phyloP scores from a whole-genome alignment of 106 monocot genomes.

The Phalaenopsis aphrodite region DNA sequence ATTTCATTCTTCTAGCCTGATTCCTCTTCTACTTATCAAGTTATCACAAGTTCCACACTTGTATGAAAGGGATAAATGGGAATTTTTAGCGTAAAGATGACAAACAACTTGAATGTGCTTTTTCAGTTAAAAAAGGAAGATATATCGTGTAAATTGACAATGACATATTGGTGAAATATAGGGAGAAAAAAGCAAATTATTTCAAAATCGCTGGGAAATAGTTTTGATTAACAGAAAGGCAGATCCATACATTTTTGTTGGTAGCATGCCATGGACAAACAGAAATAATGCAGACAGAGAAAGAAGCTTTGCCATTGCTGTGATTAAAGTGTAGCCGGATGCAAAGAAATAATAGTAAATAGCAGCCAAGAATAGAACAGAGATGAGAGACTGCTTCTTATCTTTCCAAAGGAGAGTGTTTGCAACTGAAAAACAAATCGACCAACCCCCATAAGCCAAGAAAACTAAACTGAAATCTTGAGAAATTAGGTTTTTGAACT shows the following conservation, averaged over 20 bases:
- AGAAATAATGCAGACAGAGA: constrained; percentile 56
- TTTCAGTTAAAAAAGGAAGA: not conserved
- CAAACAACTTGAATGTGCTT: not conserved
- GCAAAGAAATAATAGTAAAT: constrained; percentile 71
- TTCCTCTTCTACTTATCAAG: not conserved
- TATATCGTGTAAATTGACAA: not conserved
- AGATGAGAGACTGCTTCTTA: constrained; percentile 54
- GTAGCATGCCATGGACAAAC: constrained; percentile 69
- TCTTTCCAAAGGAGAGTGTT: constrained; percentile 82
- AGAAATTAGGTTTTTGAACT: not conserved
- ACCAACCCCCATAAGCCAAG: constrained; percentile 1
- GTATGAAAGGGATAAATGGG: not conserved
- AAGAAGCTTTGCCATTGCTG: constrained; percentile 72
- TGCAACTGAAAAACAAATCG: constrained; percentile 55
- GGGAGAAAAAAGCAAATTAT: not conserved
- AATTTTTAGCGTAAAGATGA: not conserved
- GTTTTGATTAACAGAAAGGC: not conserved
- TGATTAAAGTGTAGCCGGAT: constrained; percentile 64
- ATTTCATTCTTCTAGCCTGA: not conserved
- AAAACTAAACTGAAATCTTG: not conserved
- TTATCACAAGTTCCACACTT: not conserved
- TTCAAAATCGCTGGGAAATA: not conserved
- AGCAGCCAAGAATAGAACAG: constrained; percentile 44
- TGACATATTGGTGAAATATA: not conserved
- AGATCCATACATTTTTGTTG: constrained; percentile 56